Evolutionary conservation across 805 yeast genomes (phyloP), one percentile per base, ranked within the genome.

Genomic region (Suhomyces sp.): DNA sequence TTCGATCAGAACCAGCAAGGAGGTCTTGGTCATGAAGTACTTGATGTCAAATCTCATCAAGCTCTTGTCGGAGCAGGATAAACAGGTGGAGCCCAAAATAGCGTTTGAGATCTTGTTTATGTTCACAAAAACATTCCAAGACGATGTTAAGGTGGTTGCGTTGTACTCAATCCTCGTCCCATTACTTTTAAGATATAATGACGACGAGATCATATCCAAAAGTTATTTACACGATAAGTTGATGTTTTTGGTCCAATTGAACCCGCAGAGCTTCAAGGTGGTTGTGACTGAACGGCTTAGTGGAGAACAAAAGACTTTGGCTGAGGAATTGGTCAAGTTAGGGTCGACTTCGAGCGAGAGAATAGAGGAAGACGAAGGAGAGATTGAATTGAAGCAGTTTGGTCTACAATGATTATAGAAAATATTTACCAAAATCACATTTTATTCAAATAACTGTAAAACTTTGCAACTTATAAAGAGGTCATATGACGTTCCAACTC

Each of bases 321-420:
- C 84, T 43, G 77, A 82, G 63, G 62, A 60, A 31, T 57, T 83
- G 64, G 78, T 79, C 48, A 72, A 78, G 55, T 48, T 50, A 47
- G 9, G 10, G 12, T 37, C 43, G 21, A 44, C 31, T 5, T 15
- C 44, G 40, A 43, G 37, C 47, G 37, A 55, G 58, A 40, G 5
- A 7, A 57, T 48, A 20, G 50, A 49, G 49, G 50, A 52, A 13
- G 57, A 59, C 44, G 59, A 56, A n/a, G 56, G 55, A 17, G 60
- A 50, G 49, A 83, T 84, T 52, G 72, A 80, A 57, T 65, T 84
- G 48, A 83, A 81, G 60, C 70, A 77, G 0, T 84, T 84, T 61
- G 78, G 29, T n/a, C n/a, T n/a, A n/a, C n/a, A n/a, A n/a, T n/a
- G n/a, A n/a, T n/a, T n/a, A n/a, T n/a, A n/a, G n/a, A n/a, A n/a